Base-by-base conservation (phyloP, 139 green algal species). In the Chlorella sorokiniana region DNA sequence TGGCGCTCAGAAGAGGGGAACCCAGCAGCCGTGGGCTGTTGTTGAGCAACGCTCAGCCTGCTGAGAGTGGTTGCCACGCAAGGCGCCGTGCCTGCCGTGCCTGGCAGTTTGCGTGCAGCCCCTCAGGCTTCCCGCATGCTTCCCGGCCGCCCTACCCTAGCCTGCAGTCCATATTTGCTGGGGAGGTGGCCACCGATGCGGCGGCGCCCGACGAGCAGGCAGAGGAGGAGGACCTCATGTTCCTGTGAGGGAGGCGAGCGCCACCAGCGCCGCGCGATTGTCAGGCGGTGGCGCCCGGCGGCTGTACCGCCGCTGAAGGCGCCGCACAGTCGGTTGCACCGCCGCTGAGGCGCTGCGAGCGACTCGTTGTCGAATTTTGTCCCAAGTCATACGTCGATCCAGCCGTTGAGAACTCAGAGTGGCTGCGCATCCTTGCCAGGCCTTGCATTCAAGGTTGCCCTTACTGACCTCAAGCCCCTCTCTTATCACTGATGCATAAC, bases 81-180 rank as follows among this genome's bases (percentile, higher is more conserved):
- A n/a, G 14, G 48, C 16, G 48, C 48, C 16, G 48, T 59, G n/a
- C n/a, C n/a, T n/a, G n/a, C n/a, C n/a, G n/a, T n/a, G 7, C 7
- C 7, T 22, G 8, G 11, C 2, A 6, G 61, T 23, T 68, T 31
- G 4, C 22, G 4, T 68, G 4, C 63, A 29, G 4, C 22, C 40
- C 38, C 67, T 20, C 8, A 42, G 62, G 4, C 8, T 31, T 23
- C 22, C 10, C 2, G 29, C 29, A n/a, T 14, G 25, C 22, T 10
- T 14, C 4, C 22, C 4, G 25, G 61, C 61, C 29, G 20, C 29
- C 61, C 4, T 37, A 14, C 33, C 64, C 8, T 14, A 18, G 33
- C n/a, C 35, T 27, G 63, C 71, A 78, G 71, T 79, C 73, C 51
- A 79, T 79, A 52, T 68, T 79, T 69, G 51, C 73, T 25, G 59